These are phyloP conservation scores for Massariosphaeria phaeospora DNA, from an alignment of 495 filamentous ascomycete species.

Conservation along the genomic window DNA sequence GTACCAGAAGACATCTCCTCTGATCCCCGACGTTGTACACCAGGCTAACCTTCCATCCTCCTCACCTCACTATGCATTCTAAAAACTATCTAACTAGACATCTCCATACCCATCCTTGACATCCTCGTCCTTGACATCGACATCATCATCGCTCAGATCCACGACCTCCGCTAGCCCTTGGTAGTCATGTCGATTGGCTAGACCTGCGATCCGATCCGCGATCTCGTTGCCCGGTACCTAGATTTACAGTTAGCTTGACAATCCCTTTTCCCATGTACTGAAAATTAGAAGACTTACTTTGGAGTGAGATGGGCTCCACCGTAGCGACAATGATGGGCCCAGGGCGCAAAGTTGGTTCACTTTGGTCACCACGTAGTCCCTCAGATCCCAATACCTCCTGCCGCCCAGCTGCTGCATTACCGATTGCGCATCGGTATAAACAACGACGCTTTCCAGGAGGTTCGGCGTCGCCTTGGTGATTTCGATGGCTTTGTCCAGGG, in stretches of 20 bases:
- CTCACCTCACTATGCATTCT: too few relatives aligned
- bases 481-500: not conserved
- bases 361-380: not conserved
- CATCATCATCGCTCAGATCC: not conserved
- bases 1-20: too few relatives aligned
- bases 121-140: too few relatives aligned
- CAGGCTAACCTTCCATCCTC: not conserved
- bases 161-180: not conserved
- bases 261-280: not conserved
- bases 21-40: not conserved
- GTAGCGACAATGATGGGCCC: not conserved
- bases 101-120: too few relatives aligned
- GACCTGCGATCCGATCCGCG: not conserved
- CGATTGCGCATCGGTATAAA: conserved; percentile 1
- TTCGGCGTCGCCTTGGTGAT: not conserved
- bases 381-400: not conserved
- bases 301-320: conserved; percentile 2
- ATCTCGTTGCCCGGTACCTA: conserved; percentile 12
- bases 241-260: not conserved
- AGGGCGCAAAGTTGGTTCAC: not conserved
- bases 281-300: not conserved
- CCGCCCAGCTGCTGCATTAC: not conserved
- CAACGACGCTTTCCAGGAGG: not conserved
- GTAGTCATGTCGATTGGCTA: not conserved
- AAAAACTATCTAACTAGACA: too few relatives aligned